Base-by-base conservation (phyloP, 192 early-diverging fungal species). In the Coemansia sp. region DNA sequence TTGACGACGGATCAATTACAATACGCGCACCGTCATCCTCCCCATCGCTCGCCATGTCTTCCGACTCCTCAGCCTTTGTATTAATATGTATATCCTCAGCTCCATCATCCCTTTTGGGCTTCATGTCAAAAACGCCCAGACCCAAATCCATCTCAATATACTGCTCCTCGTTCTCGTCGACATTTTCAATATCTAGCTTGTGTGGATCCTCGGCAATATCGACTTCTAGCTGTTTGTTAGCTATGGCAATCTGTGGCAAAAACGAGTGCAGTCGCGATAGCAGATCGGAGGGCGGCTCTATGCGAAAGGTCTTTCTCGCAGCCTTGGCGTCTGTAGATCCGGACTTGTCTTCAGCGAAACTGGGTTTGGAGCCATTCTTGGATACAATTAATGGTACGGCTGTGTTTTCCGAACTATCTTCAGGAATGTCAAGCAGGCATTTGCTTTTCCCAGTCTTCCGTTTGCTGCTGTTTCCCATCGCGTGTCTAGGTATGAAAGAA, bases 61-160 rank as follows among this genome's bases (percentile, higher is more conserved):
- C n/a, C 30, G 35, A 44, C 39, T 6, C 58, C n/a, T 64, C 37
- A 1, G 26, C 57, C n/a, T 42, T 39, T 1, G 72, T 53, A n/a
- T 67, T 42, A 11, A 76, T 76, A n/a, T 66, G 21, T 49, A 76
- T 71, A 38, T 67, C 69, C n/a, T 60, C 23, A 14, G 62, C 28
- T 14, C 33, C 32, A 11, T 23, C 26, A 16, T 73, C 59, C 57
- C 68, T 61, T 53, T 79, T 84, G 9, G 73, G 70, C 39, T 78
- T 84, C 75, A 78, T 74, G 49, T 78, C 82, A 65, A 84, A 78
- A 10, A 79, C 74, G 32, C 77, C 82, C 28, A 79, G 66, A 1
- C 77, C 77, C 19, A 79, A 60, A 33, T 84, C 82, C 82, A 84
- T 79, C 33, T 84, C 82, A 28, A 79, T 79, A 59, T 84, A 78